Conservation (phyloP, 257 asterid species). For the Solanum tarijense region DNA sequence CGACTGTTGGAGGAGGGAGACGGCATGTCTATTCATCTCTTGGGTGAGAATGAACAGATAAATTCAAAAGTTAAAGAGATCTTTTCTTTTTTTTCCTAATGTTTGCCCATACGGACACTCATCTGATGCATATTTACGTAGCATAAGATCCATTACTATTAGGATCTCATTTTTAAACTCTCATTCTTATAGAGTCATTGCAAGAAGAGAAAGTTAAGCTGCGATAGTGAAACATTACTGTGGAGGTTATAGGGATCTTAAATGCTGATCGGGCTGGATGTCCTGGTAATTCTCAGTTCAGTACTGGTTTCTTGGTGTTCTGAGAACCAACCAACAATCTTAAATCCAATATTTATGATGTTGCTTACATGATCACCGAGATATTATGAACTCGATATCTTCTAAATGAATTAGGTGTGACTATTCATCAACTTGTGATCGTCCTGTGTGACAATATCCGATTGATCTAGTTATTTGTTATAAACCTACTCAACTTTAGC, state of each 20-base stretch:
- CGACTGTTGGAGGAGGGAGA: not conserved
- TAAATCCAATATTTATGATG: not conserved
- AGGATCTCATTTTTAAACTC: not conserved
- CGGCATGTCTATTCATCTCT: not conserved
- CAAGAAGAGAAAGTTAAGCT: not conserved
- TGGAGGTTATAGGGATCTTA: not conserved
- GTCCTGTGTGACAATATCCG: not conserved
- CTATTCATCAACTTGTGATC: not conserved
- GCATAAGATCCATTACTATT: not conserved
- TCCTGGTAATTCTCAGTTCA: not conserved
- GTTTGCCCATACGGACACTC: not conserved
- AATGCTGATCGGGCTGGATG: not conserved
- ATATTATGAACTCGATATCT: not conserved
- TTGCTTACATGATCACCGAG: not conserved
- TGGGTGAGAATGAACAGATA: not conserved
- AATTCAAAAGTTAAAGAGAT: not conserved
- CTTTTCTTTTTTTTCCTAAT: not conserved
- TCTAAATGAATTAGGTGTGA: not conserved
- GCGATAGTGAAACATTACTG: not conserved
- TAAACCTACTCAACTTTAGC: not conserved
- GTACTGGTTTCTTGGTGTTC: not conserved
- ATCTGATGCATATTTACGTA: too few species aligned
- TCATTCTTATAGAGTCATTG: too few species aligned
- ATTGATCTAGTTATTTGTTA: not conserved
- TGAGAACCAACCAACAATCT: too few species aligned